Evolutionary conservation across 2,329 filamentous ascomycete genomes (phyloP).

Genomic region (Aspergillus melleus): DNA sequence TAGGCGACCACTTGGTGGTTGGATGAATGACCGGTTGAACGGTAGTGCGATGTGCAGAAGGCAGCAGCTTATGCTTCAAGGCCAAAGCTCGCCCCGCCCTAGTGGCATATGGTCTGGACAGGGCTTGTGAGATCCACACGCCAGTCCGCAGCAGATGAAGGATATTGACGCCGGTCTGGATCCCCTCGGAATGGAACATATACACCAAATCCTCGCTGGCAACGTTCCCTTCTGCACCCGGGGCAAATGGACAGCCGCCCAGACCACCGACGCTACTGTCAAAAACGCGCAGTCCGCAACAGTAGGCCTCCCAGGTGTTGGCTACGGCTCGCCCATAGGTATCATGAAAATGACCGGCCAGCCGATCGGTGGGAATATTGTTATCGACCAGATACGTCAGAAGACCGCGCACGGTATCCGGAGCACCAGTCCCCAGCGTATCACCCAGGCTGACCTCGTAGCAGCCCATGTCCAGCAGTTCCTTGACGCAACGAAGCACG

Average conservation of each 20-base stretch:
- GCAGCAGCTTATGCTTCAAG: neutral
- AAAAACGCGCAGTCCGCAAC: slow-evolving; percentile 75
- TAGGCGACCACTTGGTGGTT: neutral
- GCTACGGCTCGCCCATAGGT: slow-evolving; percentile 85
- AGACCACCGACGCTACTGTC: slow-evolving; percentile 78
- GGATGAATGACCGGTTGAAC: neutral
- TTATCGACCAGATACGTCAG: slow-evolving; percentile 32
- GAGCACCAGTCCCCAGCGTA: slow-evolving; percentile 85
- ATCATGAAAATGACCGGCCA: slow-evolving; percentile 86
- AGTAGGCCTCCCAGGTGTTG: slow-evolving; percentile 74
- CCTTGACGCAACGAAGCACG: slow-evolving; percentile 52
- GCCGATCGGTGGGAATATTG: slow-evolving; percentile 66
- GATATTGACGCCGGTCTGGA: slow-evolving; percentile 71
- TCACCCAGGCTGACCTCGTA: slow-evolving; percentile 90
- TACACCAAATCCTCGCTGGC: slow-evolving; percentile 83
- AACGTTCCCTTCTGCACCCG: slow-evolving; percentile 83
- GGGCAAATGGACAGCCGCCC: slow-evolving; percentile 82
- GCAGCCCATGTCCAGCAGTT: slow-evolving; percentile 79
- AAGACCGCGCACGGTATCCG: slow-evolving; percentile 31
- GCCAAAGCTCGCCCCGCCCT: neutral
- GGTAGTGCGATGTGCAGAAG: neutral
- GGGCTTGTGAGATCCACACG: slow-evolving; percentile 63
- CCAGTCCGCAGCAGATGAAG: slow-evolving; percentile 65
- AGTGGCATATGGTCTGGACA: slow-evolving; percentile 47
- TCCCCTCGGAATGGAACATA: slow-evolving; percentile 60